These are phyloP conservation scores for Astrephomene gubernaculifera DNA, from an alignment of 139 green algal species.

Conservation along the genomic window DNA sequence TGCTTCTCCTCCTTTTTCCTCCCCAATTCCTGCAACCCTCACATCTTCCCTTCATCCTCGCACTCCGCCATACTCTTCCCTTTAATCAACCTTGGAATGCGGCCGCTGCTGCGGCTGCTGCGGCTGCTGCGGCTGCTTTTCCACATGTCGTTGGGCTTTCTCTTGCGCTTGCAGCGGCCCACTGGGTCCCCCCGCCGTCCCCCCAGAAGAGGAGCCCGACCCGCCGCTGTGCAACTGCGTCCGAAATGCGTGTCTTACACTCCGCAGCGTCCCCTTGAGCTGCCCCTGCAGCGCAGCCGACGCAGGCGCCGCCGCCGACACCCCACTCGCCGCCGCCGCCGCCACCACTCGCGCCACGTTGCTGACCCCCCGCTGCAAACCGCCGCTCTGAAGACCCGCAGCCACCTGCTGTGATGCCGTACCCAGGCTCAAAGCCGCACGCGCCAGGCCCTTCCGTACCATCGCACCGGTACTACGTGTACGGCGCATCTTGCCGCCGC, in stretches of 20 bases:
- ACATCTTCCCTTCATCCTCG: no score
- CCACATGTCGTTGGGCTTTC: no score
- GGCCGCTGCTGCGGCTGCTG: no score
- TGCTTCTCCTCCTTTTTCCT: no score
- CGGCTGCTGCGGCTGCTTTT: no score
- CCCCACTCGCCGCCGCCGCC: constrained; percentile 11
- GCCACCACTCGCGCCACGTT: constrained; percentile 10
- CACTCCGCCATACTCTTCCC: neutral
- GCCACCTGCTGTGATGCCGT: constrained; percentile 17
- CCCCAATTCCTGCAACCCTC: neutral
- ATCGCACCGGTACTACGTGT: neutral
- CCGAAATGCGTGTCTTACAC: neutral
- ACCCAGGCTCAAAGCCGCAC: neutral
- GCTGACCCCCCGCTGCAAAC: constrained; percentile 10
- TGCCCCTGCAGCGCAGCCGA: constrained; percentile 12
- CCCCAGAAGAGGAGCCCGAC: no score
- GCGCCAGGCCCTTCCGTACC: neutral
- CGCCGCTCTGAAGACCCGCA: constrained; percentile 1
- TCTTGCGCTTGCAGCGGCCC: no score
- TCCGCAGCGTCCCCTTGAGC: constrained; percentile 21
- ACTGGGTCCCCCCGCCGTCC: no score
- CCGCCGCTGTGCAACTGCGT: no score
- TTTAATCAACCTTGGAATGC: constrained; percentile 3
- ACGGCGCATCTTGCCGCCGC: neutral
- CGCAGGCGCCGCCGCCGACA: constrained; percentile 12